Conservation (phyloP, 352 stramenopile species). For the Globisporangium iwayamae region DNA sequence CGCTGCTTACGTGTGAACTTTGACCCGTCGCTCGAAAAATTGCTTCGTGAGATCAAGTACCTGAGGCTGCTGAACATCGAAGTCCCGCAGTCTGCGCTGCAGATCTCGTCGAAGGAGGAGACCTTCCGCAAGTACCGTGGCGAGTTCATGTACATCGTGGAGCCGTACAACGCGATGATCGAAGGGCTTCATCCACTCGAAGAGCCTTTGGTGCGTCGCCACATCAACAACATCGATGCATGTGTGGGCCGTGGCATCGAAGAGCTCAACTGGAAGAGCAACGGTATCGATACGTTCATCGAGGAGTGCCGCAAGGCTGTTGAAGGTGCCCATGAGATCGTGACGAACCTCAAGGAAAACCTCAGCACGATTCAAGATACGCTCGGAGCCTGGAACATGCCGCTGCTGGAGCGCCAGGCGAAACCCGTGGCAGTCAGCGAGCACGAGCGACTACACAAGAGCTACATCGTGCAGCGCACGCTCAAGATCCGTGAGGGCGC, state of each 20-base stretch:
- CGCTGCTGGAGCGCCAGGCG: constrained; percentile 92
- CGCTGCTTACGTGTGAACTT: constrained; percentile 96
- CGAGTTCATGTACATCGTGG: constrained; percentile 97
- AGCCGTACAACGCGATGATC: constrained; percentile 97
- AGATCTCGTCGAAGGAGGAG: constrained; percentile 95
- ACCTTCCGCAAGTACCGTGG: constrained; percentile 96
- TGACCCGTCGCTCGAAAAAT: constrained; percentile 94
- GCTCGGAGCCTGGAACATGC: constrained; percentile 90
- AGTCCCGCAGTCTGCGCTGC: constrained; percentile 92
- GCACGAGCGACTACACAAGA: constrained; percentile 95
- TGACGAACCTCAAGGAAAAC: constrained; percentile 97
- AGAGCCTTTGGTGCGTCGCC: constrained; percentile 93
- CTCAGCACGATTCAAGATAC: constrained; percentile 92
- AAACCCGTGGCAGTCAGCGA: constrained; percentile 96
- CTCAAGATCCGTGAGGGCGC: constrained; percentile 95
- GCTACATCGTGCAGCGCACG: constrained; percentile 89
- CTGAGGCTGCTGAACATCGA: constrained; percentile 93
- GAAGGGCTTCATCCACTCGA: constrained; percentile 95
- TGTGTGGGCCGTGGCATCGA: constrained; percentile 92
- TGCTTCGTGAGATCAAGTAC: constrained; percentile 98
- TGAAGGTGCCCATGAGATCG: constrained; percentile 91
- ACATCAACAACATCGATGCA: constrained; percentile 95
- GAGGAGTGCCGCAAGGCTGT: constrained; percentile 85
- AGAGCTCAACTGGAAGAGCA: constrained; percentile 95
- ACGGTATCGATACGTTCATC: constrained; percentile 93